Base-by-base conservation (phyloP, 768 basidiomycete genomes). In the Termitomyces sp. region DNA sequence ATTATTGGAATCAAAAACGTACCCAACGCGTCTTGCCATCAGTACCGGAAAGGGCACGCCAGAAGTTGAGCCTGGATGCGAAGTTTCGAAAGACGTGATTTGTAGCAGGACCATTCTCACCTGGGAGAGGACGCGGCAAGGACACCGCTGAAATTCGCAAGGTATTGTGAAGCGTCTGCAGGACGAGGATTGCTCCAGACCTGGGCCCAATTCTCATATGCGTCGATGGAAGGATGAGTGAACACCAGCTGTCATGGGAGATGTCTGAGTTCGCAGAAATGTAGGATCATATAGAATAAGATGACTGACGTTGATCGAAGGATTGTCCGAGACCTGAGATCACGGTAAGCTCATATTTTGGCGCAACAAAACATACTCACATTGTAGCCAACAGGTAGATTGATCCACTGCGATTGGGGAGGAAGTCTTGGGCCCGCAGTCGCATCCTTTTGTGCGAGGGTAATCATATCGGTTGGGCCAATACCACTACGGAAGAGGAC, bases 151-250 rank as follows among this genome's bases (percentile, higher is more conserved):
- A 79, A 79, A 60, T 66, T 68, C 37, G 67, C 65, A 30, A 81
- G 68, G 61, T 85, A 86, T 61, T 83, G 81, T 10, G 73, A 71
- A 12, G 79, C 78, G 59, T 86, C 84, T 3, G 82, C 81, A 8
- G 79, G 65, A 19, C 78, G 74, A 25, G 84, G 84, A 66, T 71
- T 69, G 32, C 69, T 67, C 81, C 80, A 84, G 3, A 84, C 79
- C 39, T 76, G 61, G 2, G 77, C 79, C 84, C 84, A 86, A 67
- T 84, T 85, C n/a, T 85, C 81, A 63, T 85, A 85, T 1, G 81
- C 76, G 62, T 85, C 81, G 58, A 86, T 73, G 39, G 72, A 72
- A 2, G 84, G 83, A 65, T 85, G 84, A 5, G 81, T 84, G 71
- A 86, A 85, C 21, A 85, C 80, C 61, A 85, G 67, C 79, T 82